Conservation (phyloP, 768 basidiomycete species). For the Pisolithus microcarpus region DNA sequence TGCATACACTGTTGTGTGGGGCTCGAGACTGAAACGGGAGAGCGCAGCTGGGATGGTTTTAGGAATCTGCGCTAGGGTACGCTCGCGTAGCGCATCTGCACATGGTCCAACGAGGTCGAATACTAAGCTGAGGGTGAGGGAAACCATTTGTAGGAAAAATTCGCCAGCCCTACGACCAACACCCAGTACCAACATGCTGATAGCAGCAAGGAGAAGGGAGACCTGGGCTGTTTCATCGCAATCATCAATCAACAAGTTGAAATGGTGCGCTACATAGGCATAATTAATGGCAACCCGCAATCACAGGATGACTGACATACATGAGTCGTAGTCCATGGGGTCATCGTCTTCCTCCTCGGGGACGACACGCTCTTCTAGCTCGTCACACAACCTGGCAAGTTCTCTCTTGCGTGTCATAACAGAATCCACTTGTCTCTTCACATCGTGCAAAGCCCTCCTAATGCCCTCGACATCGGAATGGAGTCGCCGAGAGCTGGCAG, state of each 20-base stretch:
- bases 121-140: constrained; percentile 7
- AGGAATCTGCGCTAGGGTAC: not conserved
- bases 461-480: not conserved
- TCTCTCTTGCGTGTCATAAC: not conserved
- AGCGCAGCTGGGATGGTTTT: constrained; percentile 2
- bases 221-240: constrained; percentile 14
- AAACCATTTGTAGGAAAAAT: constrained; percentile 14
- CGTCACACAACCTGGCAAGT: not conserved
- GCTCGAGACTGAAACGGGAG: constrained; percentile 7
- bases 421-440: not conserved
- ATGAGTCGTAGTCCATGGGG: not conserved
- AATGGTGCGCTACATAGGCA: constrained; percentile 1
- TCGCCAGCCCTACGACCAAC: constrained; percentile 7
- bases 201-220: constrained; percentile 13
- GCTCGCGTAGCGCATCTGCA: not conserved
- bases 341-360: not conserved
- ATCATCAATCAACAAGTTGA: not conserved
- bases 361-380: not conserved
- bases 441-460: not conserved
- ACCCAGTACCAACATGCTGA: constrained; percentile 13
- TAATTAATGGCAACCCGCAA: not conserved
- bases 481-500: not conserved
- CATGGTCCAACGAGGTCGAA: not conserved
- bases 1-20: constrained; percentile 9
- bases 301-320: not conserved